Evolutionary conservation across 129 eudicot genomes (phyloP).

Genomic region (Chrysanthemum lavandulifolium): DNA sequence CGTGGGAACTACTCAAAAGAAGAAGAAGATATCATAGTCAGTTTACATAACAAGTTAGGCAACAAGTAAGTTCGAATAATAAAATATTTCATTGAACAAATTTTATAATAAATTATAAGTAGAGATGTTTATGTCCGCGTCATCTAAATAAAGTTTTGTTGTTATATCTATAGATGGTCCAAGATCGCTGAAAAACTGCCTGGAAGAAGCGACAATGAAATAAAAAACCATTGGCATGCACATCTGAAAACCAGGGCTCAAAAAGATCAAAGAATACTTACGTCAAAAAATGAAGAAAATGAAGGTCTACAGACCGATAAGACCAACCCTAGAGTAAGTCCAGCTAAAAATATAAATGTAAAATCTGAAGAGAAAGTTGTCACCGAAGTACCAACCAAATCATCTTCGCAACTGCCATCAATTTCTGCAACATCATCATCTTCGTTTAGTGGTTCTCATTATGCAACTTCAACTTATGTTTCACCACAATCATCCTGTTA

Average conservation of each 20-base stretch:
- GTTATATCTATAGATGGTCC: slow-evolving; percentile 39
- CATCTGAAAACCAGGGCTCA: slow-evolving; percentile 22
- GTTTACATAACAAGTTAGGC: slow-evolving; percentile 29
- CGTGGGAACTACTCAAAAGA: slow-evolving; percentile 35
- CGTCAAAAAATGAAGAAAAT: neutral
- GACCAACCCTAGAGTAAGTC: neutral
- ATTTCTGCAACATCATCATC: neutral
- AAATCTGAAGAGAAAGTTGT: slow-evolving; percentile 18
- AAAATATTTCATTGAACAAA: neutral
- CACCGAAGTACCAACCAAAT: slow-evolving; percentile 7
- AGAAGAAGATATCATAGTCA: slow-evolving; percentile 32
- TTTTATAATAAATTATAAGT: neutral
- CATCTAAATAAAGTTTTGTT: neutral
- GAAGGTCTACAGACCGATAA: neutral
- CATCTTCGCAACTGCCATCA: slow-evolving; percentile 18
- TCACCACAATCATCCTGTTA: neutral
- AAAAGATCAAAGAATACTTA: slow-evolving; percentile 1
- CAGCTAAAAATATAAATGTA: neutral
- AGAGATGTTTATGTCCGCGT: neutral
- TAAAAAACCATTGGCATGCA: slow-evolving; percentile 49
- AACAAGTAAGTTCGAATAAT: slow-evolving; percentile 27
- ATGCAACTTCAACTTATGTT: neutral
- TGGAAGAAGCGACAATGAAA: slow-evolving; percentile 54
- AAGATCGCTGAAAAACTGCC: slow-evolving; percentile 38
- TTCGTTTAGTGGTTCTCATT: neutral